phyloP scores from a whole-genome alignment of 2,329 filamentous ascomycete genomes.

The Tolypocladium inflatum region DNA sequence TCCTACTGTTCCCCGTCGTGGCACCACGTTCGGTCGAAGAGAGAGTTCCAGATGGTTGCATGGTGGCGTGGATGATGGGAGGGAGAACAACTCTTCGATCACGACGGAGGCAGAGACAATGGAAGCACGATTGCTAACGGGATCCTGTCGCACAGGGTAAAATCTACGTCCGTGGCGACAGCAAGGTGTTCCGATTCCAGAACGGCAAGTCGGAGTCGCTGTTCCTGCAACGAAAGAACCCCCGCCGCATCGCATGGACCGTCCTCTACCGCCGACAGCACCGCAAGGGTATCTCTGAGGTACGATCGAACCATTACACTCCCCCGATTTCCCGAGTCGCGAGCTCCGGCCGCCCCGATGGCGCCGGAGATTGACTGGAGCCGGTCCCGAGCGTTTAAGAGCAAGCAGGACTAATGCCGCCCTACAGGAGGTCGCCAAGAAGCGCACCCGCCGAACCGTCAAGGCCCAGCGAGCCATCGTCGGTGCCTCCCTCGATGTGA shows the following conservation, averaged over 20 bases:
- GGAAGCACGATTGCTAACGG: conserved; percentile 14
- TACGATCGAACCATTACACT: conserved; percentile 39
- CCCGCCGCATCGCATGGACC: conserved; percentile 98
- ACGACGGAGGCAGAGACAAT: neutral
- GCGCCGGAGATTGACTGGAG: neutral
- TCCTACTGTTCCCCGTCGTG: conserved; percentile 5
- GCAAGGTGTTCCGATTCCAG: conserved; percentile 99
- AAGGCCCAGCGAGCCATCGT: conserved; percentile 99
- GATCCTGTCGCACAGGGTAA: conserved; percentile 62
- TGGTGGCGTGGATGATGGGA: neutral
- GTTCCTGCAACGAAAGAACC: conserved; percentile 99
- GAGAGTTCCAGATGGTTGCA: neutral
- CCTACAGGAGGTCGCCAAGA: conserved; percentile 96
- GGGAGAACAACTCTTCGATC: neutral
- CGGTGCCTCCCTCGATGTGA: conserved; percentile 97
- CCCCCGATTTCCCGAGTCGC: neutral
- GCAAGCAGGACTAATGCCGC: conserved; percentile 28
- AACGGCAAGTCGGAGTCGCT: conserved; percentile 99
- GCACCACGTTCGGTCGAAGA: neutral
- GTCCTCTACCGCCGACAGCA: conserved; percentile 96
- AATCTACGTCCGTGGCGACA: conserved; percentile 98
- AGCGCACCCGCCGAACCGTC: conserved; percentile 94
- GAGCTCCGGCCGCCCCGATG: neutral
- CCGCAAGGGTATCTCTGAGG: conserved; percentile 99
- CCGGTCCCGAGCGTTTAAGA: neutral